Evolutionary conservation across 331 rosid species (phyloP).

Genomic region (Rhamnella rubrinervis): DNA sequence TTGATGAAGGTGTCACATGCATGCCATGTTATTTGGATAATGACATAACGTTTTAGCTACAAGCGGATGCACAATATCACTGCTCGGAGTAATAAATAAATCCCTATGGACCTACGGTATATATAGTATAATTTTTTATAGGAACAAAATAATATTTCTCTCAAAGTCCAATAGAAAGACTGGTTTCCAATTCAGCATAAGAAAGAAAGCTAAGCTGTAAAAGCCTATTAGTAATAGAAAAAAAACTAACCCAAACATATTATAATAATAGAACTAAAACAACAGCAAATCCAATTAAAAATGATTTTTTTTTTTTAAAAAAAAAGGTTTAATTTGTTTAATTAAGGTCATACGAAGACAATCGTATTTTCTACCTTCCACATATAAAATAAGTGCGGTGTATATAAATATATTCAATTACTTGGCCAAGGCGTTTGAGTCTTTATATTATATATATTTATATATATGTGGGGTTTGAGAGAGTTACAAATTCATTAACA

Average conservation of each 20-base stretch:
- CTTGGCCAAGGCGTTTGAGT: slow-evolving; percentile 21
- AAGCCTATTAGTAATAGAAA: no score
- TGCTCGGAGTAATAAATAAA: slow-evolving; percentile 11
- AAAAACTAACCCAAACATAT: no score
- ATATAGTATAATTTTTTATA: no score
- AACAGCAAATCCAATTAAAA: neutral
- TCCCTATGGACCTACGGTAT: neutral
- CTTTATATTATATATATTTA: neutral
- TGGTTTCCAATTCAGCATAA: no score
- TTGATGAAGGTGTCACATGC: no score
- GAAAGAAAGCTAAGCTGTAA: no score
- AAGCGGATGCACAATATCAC: slow-evolving; percentile 15
- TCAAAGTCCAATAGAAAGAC: no score
- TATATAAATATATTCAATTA: neutral
- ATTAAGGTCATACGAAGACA: neutral
- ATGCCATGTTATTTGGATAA: neutral
- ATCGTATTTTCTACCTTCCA: slow-evolving; percentile 20
- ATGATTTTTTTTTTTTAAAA: no score
- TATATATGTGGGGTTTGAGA: neutral
- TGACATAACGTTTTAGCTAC: neutral
- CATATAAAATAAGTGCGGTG: neutral
- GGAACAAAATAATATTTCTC: no score
- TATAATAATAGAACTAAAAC: neutral
- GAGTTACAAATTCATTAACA: slow-evolving; percentile 12
- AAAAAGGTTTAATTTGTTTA: no score